Evolutionary conservation across 805 yeast genomes (phyloP).

Genomic region (Kockiozyma suomiensis): DNA sequence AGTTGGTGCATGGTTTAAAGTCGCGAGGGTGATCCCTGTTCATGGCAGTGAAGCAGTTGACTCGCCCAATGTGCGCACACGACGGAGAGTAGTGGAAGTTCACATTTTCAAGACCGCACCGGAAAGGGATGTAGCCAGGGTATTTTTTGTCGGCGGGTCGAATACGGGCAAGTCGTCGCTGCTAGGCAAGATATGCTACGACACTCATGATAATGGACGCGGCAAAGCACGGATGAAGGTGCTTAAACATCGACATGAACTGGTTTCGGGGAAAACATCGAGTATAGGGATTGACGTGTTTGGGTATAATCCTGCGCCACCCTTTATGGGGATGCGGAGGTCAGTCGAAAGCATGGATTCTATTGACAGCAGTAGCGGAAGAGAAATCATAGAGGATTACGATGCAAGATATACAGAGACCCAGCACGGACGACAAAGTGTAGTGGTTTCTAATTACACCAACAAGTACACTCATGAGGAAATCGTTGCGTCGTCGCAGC

Average conservation of each 20-base stretch:
- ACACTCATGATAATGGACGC: constrained; percentile 28
- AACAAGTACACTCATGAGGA: constrained; percentile 30
- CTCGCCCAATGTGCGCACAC: background rate
- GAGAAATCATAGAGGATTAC: background rate
- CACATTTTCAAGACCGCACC: constrained; percentile 23
- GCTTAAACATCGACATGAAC: constrained; percentile 31
- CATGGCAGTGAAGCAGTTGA: constrained; percentile 7
- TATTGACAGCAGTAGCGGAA: constrained; percentile 1
- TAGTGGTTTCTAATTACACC: constrained; percentile 19
- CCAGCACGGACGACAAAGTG: background rate
- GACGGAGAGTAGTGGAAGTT: constrained; percentile 26
- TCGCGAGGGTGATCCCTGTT: constrained; percentile 30
- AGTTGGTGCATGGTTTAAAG: constrained; percentile 31
- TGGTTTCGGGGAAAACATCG: constrained; percentile 28
- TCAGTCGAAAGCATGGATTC: background rate
- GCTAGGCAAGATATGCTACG: constrained; percentile 26
- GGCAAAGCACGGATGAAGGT: constrained; percentile 29
- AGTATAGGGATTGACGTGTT: constrained; percentile 29
- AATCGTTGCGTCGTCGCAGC: constrained; percentile 21
- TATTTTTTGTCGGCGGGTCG: constrained; percentile 25
- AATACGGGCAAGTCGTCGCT: constrained; percentile 31
- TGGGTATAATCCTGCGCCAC: constrained; percentile 21
- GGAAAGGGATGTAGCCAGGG: constrained; percentile 20
- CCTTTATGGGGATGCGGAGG: background rate
- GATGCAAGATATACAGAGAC: constrained; percentile 3